Conservation (phyloP, 179 eudicot genomes). For the Patellifolia procumbens region DNA sequence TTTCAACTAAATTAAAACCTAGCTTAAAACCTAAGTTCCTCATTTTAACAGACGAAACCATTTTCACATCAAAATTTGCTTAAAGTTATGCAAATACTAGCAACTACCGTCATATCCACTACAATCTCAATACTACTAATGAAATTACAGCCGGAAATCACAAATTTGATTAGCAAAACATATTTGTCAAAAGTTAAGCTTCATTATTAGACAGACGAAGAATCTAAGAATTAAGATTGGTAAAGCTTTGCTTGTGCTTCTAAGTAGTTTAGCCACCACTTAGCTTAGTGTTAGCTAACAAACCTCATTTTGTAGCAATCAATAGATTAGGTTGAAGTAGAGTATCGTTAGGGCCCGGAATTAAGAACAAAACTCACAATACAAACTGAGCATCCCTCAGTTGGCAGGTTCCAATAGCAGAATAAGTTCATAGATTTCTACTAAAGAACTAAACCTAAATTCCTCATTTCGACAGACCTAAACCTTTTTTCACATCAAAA, state of each 20-base stretch:
- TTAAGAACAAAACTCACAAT: too few relatives aligned
- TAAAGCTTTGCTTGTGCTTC: background rate
- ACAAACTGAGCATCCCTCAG: background rate
- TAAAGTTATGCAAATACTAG: background rate
- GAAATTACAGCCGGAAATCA: background rate
- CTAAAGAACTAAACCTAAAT: background rate
- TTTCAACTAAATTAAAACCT: background rate
- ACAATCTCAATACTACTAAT: background rate
- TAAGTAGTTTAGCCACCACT: background rate
- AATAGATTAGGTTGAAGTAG: too few relatives aligned
- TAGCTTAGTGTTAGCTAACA: background rate
- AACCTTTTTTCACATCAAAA: background rate
- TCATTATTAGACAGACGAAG: too few relatives aligned
- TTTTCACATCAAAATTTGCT: background rate
- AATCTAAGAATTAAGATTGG: too few relatives aligned
- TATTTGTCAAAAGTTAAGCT: background rate
- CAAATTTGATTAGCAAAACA: background rate
- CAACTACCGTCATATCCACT: background rate
- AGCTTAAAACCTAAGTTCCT: background rate
- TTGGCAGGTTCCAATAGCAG: background rate
- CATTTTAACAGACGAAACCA: background rate
- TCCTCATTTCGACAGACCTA: background rate
- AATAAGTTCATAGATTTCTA: background rate
- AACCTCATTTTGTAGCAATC: background rate
- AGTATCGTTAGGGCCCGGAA: too few relatives aligned